Base-by-base conservation (phyloP, 1,139 yeast genomes). In the Kodamaea fungicola region DNA sequence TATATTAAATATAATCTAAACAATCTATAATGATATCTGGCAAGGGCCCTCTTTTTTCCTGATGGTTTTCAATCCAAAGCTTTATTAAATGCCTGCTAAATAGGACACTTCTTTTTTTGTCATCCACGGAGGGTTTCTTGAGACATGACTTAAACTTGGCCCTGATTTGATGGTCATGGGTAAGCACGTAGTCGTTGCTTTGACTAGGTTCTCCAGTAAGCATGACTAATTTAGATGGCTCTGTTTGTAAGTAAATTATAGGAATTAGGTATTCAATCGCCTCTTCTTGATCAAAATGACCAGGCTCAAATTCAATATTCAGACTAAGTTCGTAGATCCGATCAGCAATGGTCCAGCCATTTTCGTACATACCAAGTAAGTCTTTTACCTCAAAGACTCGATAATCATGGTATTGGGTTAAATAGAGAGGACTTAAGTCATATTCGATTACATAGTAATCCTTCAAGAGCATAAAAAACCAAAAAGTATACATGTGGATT, bases 381-480 rank as follows among this genome's bases (percentile, higher is more conserved):
- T 45, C 45, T 23, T 34, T 33, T 10, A 42, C 34, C 6, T 28
- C 28, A 34, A 58, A 54, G 1, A 47, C 22, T 9, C 44, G 39
- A 38, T 55, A 51, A 19, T 48, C 49, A 24, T 49, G 49, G 4
- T 41, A 40, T 2, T 37, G 27, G 1, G 43, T 35, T 9, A 50
- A 24, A 12, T 45, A 43, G 13, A 60, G 35, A 1, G 65, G 61
- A 0, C 60, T 57, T 34, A 44, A 49, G 32, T 60, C 65, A 31
- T 47, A 34, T 19, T 48, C 47, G 4, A 60, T 38, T 26, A 42
- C 44, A 35, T 48, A 59, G 35, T 60, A 57, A 34, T 63, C 61
- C 33, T 55, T 52, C 26, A 72, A 40, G 21, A 51, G 53, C 28
- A 54, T 54, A 41, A 73, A 66, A 31, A 69, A 59, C 74, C 75